Percentiles rank a stretch among this genome's conserved stretches.
These are phyloP conservation scores for Capniomyces stellatus DNA, from an alignment of 371 early-diverging fungal species.

Conservation along the genomic window DNA sequence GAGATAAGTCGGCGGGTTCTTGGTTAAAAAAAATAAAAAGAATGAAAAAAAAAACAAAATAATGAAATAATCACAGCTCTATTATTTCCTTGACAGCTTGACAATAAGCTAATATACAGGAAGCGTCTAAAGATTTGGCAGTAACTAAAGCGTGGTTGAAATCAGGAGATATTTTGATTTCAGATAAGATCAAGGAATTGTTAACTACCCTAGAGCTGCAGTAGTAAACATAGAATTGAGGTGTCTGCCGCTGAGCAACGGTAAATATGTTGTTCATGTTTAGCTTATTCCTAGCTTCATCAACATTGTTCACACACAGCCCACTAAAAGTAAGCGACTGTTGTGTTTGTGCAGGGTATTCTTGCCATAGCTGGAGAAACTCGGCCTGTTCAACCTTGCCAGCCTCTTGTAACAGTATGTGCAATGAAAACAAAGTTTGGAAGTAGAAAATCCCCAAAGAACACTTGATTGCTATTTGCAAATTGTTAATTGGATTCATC, in stretches of 20 bases:
- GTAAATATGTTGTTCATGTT: conserved; percentile 27
- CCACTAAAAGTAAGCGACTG: conserved; percentile 4
- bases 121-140: too few species aligned
- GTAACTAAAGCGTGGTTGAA: conserved; percentile 14
- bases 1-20: too few species aligned
- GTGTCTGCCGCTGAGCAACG: conserved; percentile 23
- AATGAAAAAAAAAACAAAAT: too few species aligned
- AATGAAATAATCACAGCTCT: too few species aligned
- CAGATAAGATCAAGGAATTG: conserved; percentile 19
- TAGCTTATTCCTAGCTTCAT: conserved; percentile 26
- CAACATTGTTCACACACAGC: conserved; percentile 13
- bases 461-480: conserved; percentile 51
- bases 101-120: too few species aligned
- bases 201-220: conserved; percentile 17
- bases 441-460: conserved; percentile 42
- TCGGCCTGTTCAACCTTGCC: conserved; percentile 18
- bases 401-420: conserved; percentile 22
- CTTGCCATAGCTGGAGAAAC: conserved; percentile 22
- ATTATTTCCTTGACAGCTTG: too few species aligned
- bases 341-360: conserved; percentile 5
- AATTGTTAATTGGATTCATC: conserved; percentile 33
- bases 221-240: conserved; percentile 11
- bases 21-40: too few species aligned
- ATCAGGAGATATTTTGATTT: conserved; percentile 21
- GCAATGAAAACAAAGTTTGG: conserved; percentile 25